These are phyloP conservation scores for Lanzia echinophila DNA, from an alignment of 2,329 filamentous ascomycete species.

Conservation along the genomic window DNA sequence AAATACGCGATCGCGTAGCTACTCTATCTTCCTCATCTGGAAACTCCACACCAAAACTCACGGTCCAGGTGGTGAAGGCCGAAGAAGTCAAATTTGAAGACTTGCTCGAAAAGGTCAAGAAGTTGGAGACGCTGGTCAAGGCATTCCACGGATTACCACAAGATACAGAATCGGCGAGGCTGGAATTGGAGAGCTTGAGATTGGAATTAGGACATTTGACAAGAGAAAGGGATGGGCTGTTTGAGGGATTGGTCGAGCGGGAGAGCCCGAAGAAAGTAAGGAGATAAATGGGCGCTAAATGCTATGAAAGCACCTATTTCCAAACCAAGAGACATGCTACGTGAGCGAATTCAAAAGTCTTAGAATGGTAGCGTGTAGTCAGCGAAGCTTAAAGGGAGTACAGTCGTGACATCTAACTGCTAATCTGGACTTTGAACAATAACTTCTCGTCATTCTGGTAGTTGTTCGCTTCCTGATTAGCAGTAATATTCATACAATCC, in stretches of 20 bases:
- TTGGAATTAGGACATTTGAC: constrained; percentile 55
- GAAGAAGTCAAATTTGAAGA: constrained; percentile 53
- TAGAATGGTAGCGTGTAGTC: too few species aligned
- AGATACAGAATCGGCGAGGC: constrained; percentile 60
- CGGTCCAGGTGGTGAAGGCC: constrained; percentile 50
- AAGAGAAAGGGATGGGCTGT: constrained; percentile 61
- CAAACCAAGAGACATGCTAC: neutral
- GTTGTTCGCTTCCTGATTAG: too few species aligned
- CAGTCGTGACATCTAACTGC: too few species aligned
- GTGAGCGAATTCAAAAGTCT: too few species aligned
- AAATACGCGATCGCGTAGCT: constrained; percentile 52
- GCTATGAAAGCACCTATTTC: neutral
- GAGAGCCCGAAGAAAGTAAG: constrained; percentile 45
- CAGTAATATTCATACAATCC: too few species aligned
- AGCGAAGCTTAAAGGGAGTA: too few species aligned
- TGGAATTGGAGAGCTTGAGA: constrained; percentile 63
- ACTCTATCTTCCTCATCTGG: constrained; percentile 28
- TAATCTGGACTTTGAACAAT: too few species aligned
- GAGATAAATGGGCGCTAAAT: constrained; percentile 12
- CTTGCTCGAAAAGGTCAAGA: constrained; percentile 51
- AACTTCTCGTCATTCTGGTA: too few species aligned
- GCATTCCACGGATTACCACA: constrained; percentile 67
- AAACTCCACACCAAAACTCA: constrained; percentile 29
- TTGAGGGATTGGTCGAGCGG: constrained; percentile 63
- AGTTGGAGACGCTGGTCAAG: constrained; percentile 55